These are phyloP conservation scores for Quercus lobata DNA, from an alignment of 331 rosid species.

Conservation along the genomic window DNA sequence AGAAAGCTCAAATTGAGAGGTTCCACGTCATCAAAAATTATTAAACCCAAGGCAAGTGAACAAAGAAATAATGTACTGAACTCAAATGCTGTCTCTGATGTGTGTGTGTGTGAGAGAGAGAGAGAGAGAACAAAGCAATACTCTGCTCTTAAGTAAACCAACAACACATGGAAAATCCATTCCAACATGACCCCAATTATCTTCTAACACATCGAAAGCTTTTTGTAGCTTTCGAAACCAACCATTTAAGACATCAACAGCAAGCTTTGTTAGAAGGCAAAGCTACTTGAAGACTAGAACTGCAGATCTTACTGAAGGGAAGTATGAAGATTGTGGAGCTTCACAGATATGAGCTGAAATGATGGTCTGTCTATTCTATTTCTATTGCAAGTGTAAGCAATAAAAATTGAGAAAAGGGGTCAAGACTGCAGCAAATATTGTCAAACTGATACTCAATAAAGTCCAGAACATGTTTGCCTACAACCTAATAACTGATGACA, in stretches of 20 bases:
- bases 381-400: neutral
- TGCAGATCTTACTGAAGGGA: neutral
- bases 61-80: neutral
- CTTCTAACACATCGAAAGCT: too few species aligned
- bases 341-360: neutral
- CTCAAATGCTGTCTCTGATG: neutral
- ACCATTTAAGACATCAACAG: too few species aligned
- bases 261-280: neutral
- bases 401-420: neutral
- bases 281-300: neutral
- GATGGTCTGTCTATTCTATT: neutral
- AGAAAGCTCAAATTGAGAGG: neutral
- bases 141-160: neutral
- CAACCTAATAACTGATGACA: neutral
- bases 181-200: too few species aligned
- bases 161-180: too few species aligned
- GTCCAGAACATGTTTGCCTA: neutral
- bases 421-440: neutral
- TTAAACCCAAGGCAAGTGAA: neutral
- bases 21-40: neutral
- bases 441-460: neutral
- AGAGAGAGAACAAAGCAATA: neutral
- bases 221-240: too few species aligned
- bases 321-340: too few species aligned
- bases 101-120: neutral